phyloP scores from a whole-genome alignment of 192 early-diverging fungal genomes.

The Mortierella alpina region DNA sequence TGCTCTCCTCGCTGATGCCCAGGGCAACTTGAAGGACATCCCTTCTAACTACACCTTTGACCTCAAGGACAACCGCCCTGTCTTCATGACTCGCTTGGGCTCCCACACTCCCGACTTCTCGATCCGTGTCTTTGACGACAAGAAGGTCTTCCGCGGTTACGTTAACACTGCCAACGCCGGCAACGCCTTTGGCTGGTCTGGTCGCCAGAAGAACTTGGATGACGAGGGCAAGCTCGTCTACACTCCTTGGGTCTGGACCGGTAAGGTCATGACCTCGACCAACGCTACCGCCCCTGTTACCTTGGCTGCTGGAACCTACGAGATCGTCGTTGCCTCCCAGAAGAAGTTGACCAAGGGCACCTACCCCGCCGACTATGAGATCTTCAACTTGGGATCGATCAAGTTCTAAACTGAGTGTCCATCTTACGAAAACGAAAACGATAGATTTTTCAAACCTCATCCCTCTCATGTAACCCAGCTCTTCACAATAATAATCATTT shows the following conservation, averaged over 20 bases:
- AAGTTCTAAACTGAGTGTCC: neutral
- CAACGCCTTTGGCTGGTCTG: constrained; percentile 7
- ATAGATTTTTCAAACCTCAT: too few species aligned
- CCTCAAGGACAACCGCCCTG: constrained; percentile 4
- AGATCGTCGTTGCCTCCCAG: constrained; percentile 26
- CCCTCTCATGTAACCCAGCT: too few species aligned
- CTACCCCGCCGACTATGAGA: constrained; percentile 38
- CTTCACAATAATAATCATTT: too few species aligned
- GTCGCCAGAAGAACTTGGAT: constrained; percentile 27
- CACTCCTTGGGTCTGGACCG: constrained; percentile 19
- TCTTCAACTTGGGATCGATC: constrained; percentile 20
- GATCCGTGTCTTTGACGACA: constrained; percentile 28
- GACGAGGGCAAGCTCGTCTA: constrained; percentile 18
- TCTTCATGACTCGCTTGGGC: constrained; percentile 24
- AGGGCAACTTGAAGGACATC: neutral
- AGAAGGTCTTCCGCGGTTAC: constrained; percentile 26
- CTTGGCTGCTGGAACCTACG: constrained; percentile 17
- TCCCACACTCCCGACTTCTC: constrained; percentile 30
- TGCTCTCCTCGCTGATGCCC: neutral
- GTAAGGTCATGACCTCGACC: constrained; percentile 19
- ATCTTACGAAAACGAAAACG: too few species aligned
- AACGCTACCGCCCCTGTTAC: constrained; percentile 13
- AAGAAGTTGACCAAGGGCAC: constrained; percentile 34
- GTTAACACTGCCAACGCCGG: neutral
- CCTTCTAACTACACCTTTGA: constrained; percentile 12